A percentile compares a stretch with the other conserved stretches of the same genome.
These are phyloP conservation scores for Leersia perrieri DNA, from an alignment of 176 grass and related monocot species.

Conservation along the genomic window DNA sequence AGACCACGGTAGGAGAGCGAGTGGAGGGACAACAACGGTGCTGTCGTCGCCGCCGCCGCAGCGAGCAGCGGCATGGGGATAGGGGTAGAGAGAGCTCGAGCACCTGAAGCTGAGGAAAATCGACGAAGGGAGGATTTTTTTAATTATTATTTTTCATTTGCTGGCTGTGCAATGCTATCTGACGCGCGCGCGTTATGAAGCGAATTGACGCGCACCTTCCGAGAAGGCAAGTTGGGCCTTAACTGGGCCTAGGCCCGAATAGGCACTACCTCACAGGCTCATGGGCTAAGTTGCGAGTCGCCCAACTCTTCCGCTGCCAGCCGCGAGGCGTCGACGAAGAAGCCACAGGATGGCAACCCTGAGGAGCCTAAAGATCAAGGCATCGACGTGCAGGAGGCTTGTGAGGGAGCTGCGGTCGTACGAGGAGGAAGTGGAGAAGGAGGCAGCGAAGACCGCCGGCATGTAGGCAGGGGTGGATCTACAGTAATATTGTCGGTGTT, in stretches of 20 bases:
- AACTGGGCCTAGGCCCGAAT: too few species aligned
- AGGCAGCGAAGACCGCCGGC: constrained; percentile 69
- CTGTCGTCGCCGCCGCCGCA: not conserved
- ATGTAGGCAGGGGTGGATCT: constrained; percentile 74
- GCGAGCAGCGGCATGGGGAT: constrained; percentile 34
- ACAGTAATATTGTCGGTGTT: too few species aligned
- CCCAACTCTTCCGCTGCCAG: too few species aligned
- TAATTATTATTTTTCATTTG: too few species aligned
- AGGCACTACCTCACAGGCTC: too few species aligned
- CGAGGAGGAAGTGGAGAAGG: constrained; percentile 81
- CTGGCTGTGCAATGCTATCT: not conserved
- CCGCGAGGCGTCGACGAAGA: constrained; percentile 5
- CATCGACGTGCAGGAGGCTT: constrained; percentile 79
- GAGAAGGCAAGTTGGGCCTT: not conserved
- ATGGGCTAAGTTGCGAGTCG: too few species aligned
- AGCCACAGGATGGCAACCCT: constrained; percentile 70
- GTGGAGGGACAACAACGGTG: constrained; percentile 22
- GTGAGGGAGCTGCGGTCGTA: constrained; percentile 72
- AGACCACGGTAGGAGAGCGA: constrained; percentile 10
- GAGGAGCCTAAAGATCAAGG: constrained; percentile 79
- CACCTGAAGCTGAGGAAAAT: not conserved
- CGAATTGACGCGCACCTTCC: not conserved
- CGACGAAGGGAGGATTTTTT: not conserved
- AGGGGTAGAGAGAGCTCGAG: not conserved
- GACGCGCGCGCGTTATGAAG: not conserved